These are phyloP conservation scores for Chlorella sp. DNA, from an alignment of 139 green algal species.

Conservation along the genomic window DNA sequence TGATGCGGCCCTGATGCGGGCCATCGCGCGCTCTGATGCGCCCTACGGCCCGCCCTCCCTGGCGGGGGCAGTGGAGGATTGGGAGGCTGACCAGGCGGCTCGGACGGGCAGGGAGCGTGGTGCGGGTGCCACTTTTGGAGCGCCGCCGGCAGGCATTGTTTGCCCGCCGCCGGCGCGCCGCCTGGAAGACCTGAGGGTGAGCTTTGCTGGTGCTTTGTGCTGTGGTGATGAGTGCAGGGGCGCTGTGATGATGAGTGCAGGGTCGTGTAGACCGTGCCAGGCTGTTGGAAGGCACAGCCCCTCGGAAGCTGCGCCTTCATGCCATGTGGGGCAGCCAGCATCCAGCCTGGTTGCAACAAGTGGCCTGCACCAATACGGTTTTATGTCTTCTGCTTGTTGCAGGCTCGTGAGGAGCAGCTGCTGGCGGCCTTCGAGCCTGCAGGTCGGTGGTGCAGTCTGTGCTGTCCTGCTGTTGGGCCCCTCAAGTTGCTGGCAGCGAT, in stretches of 20 bases:
- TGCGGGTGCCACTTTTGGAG: not conserved
- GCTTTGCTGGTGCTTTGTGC: not conserved
- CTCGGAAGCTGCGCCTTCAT: too few relatives aligned
- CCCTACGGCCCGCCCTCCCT: not conserved
- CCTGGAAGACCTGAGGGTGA: not conserved
- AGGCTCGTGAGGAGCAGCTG: slow-evolving; percentile 14
- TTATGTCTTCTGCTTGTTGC: too few relatives aligned
- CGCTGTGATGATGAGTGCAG: too few relatives aligned
- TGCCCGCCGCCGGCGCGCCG: too few relatives aligned
- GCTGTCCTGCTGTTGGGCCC: not conserved
- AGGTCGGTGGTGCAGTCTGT: not conserved
- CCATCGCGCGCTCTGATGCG: not conserved
- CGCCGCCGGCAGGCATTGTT: too few relatives aligned
- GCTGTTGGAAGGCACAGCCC: too few relatives aligned
- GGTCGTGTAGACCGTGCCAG: too few relatives aligned
- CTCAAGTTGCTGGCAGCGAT: not conserved
- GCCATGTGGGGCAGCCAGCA: too few relatives aligned
- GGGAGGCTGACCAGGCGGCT: not conserved
- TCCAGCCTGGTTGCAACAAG: too few relatives aligned
- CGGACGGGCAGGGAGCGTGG: not conserved
- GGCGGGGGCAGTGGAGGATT: not conserved
- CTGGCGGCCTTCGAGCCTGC: slow-evolving; percentile 27
- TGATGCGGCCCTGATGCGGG: not conserved
- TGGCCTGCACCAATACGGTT: too few relatives aligned
- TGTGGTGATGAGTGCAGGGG: too few relatives aligned